Conservation (phyloP, 441 rosid species). For the Erodium texanum region DNA sequence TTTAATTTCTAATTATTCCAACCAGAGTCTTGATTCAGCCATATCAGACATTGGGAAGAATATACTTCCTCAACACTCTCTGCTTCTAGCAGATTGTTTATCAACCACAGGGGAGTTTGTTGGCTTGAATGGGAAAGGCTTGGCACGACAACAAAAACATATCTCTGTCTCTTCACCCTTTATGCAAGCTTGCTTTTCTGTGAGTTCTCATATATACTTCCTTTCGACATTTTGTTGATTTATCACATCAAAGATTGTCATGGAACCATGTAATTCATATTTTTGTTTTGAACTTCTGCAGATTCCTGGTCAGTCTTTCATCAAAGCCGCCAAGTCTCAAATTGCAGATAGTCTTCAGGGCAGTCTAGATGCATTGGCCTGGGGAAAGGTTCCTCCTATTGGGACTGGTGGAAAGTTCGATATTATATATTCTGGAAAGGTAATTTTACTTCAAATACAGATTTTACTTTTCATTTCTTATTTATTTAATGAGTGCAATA, state of each 20-base stretch:
- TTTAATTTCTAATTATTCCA: not conserved
- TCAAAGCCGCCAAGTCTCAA: constrained; percentile 87
- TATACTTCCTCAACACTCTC: constrained; percentile 63
- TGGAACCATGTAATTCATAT: constrained; percentile 1
- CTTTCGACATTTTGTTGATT: not conserved
- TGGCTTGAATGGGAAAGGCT: constrained; percentile 67
- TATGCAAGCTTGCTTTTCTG: constrained; percentile 91
- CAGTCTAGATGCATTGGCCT: constrained; percentile 69
- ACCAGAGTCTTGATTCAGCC: constrained; percentile 71
- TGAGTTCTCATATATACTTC: constrained; percentile 28
- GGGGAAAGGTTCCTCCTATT: constrained; percentile 71
- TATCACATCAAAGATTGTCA: not conserved
- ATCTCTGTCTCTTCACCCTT: constrained; percentile 64
- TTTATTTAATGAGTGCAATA: not conserved
- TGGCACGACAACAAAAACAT: constrained; percentile 53
- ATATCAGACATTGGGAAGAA: constrained; percentile 75
- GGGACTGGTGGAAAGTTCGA: constrained; percentile 87
- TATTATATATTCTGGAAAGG: constrained; percentile 57
- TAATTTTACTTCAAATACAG: constrained; percentile 19
- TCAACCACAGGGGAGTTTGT: constrained; percentile 90
- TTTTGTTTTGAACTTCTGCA: constrained; percentile 29
- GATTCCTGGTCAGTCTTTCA: constrained; percentile 77
- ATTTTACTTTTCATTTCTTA: not conserved
- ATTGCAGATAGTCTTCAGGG: constrained; percentile 70
- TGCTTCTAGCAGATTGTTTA: constrained; percentile 57